A percentile compares a stretch with the other conserved stretches of the same genome.
These are phyloP conservation scores for Fusarium vanettenii DNA, from an alignment of 2,329 filamentous ascomycete species.

Conservation along the genomic window DNA sequence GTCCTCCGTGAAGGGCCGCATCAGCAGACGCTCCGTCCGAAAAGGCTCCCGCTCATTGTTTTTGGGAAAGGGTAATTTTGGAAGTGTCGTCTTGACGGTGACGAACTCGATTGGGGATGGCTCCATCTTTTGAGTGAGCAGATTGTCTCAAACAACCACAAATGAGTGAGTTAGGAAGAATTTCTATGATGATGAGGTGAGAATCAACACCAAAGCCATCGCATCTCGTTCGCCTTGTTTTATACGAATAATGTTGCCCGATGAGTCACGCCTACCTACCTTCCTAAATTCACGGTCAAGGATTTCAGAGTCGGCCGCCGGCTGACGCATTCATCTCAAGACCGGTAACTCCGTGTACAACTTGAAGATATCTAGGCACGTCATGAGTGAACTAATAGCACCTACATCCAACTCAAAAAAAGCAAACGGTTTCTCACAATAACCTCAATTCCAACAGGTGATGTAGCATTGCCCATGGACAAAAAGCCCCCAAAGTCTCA, in stretches of 20 bases:
- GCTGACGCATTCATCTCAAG: neutral
- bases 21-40: constrained; percentile 64
- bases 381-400: neutral
- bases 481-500: constrained; percentile 3
- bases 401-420: neutral
- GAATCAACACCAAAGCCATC: neutral
- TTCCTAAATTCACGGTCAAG: neutral
- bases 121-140: constrained; percentile 34
- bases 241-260: neutral
- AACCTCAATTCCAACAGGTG: neutral
- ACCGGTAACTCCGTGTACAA: neutral
- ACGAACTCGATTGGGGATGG: constrained; percentile 45
- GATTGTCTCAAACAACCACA: neutral
- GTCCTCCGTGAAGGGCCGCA: constrained; percentile 61
- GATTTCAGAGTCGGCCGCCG: neutral
- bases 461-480: neutral
- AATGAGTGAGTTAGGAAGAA: neutral
- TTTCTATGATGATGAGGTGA: neutral
- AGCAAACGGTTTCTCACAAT: neutral
- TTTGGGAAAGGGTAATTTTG: constrained; percentile 55
- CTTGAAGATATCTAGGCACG: neutral
- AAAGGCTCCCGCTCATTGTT: constrained; percentile 54
- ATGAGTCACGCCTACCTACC: neutral
- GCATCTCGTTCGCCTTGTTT: neutral
- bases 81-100: constrained; percentile 62